Conservation (phyloP, 441 rosid genomes). For the Oxalis stricta region DNA sequence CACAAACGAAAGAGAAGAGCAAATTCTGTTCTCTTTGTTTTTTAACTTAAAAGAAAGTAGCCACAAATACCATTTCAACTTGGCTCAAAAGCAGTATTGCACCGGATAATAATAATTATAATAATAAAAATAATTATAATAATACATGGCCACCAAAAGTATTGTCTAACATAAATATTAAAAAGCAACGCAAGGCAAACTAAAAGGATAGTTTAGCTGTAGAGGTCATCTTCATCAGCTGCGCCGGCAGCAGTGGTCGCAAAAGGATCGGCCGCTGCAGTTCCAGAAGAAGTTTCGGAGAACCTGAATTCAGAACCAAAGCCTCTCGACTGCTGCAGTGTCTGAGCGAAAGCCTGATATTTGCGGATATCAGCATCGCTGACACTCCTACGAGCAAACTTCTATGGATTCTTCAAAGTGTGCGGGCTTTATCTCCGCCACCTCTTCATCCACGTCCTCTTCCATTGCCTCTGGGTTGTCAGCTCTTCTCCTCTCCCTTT, state of each 20-base stretch:
- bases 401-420: slow-evolving; percentile 25
- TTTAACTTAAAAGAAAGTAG: no score
- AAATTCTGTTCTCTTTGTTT: no score
- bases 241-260: slow-evolving; percentile 24
- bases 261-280: slow-evolving; percentile 28
- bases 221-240: slow-evolving; percentile 43
- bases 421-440: slow-evolving; percentile 16
- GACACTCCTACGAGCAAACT: slow-evolving; percentile 17
- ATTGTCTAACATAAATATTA: no score
- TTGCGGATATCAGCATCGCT: slow-evolving; percentile 16
- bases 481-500: slow-evolving; percentile 12
- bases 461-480: slow-evolving; percentile 25
- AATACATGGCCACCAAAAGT: no score
- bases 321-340: slow-evolving; percentile 19
- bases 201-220: slow-evolving; percentile 24
- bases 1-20: no score
- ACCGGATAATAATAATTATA: no score
- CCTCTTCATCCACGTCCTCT: slow-evolving; percentile 15
- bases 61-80: no score
- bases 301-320: slow-evolving; percentile 49
- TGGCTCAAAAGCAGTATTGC: no score
- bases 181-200: no score
- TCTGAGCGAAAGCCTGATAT: slow-evolving; percentile 18
- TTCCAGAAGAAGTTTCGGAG: slow-evolving; percentile 20
- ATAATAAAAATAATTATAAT: no score